Conservation (phyloP, 1,139 yeast genomes). For the Scheffersomyces illinoinensis region DNA sequence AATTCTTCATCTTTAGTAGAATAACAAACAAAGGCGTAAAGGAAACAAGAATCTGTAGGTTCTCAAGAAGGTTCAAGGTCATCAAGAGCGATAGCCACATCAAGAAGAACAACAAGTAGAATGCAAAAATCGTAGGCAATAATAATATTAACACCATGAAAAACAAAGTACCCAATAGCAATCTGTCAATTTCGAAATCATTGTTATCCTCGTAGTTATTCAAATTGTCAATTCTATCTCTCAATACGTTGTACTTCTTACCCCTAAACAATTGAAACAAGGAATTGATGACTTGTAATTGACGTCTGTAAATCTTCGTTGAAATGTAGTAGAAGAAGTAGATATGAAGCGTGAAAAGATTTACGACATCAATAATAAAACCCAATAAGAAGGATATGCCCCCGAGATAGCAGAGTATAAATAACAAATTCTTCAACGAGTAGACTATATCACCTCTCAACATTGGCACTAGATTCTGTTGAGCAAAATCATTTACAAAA, state of each 20-base stretch:
- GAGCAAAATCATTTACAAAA: slow-evolving; percentile 11
- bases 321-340: slow-evolving; percentile 77
- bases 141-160: slow-evolving; percentile 79
- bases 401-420: slow-evolving; percentile 42
- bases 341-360: slow-evolving; percentile 68
- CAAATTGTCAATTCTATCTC: slow-evolving; percentile 75
- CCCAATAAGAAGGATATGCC: slow-evolving; percentile 76
- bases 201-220: slow-evolving; percentile 31
- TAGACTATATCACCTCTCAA: slow-evolving; percentile 5
- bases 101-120: slow-evolving; percentile 72
- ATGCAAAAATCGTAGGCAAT: slow-evolving; percentile 85
- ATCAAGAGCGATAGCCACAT: slow-evolving; percentile 55
- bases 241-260: slow-evolving; percentile 77
- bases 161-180: slow-evolving; percentile 82
- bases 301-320: slow-evolving; percentile 77
- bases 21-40: slow-evolving; percentile 87
- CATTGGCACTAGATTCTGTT: background rate
- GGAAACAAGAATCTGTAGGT: slow-evolving; percentile 64
- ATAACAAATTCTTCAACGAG: slow-evolving; percentile 12
- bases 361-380: slow-evolving; percentile 61
- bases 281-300: slow-evolving; percentile 65
- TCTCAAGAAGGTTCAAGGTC: slow-evolving; percentile 56
- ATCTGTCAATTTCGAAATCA: slow-evolving; percentile 76
- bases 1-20: slow-evolving; percentile 75
- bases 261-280: slow-evolving; percentile 88